These are phyloP conservation scores for Toxoplasma gondii DNA, from an alignment of 169 alveolate genomes.

Conservation along the genomic window DNA sequence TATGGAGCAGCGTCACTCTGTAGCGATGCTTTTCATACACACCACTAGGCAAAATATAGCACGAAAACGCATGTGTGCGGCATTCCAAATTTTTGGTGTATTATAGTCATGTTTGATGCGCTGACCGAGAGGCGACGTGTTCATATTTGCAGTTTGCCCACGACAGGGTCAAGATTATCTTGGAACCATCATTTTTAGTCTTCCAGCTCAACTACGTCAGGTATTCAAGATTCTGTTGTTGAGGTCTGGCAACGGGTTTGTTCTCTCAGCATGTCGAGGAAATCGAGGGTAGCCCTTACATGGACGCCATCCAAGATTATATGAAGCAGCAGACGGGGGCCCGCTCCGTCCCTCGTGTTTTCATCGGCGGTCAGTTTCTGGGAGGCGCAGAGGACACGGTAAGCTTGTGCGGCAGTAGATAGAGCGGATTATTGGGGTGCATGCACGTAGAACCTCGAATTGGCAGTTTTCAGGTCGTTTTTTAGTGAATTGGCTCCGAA, in stretches of 20 bases:
- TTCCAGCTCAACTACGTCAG: neutral
- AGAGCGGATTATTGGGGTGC: neutral
- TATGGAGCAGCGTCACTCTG: too few relatives aligned
- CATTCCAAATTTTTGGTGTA: too few relatives aligned
- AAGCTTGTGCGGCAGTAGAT: neutral
- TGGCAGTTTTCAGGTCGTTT: neutral
- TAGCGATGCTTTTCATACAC: too few relatives aligned
- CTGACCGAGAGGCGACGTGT: too few relatives aligned
- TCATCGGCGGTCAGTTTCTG: slow-evolving; percentile 70
- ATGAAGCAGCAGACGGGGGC: slow-evolving; percentile 70
- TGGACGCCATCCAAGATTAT: slow-evolving; percentile 73
- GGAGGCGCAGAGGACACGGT: slow-evolving; percentile 80
- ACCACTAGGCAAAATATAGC: too few relatives aligned
- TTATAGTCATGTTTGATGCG: too few relatives aligned
- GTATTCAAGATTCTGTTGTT: too few relatives aligned
- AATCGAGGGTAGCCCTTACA: slow-evolving; percentile 67
- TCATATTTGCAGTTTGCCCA: neutral
- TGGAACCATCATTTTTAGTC: neutral
- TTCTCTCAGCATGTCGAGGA: slow-evolving; percentile 63
- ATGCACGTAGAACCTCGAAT: neutral
- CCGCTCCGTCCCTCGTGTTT: slow-evolving; percentile 79
- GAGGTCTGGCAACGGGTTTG: too few relatives aligned
- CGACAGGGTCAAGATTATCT: neutral
- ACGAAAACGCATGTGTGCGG: too few relatives aligned
- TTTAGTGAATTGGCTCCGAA: neutral